Percentiles rank a stretch among this genome's conserved stretches.
These are phyloP conservation scores for Nemophila menziesii DNA, from an alignment of 257 asterid genomes.

Conservation along the genomic window DNA sequence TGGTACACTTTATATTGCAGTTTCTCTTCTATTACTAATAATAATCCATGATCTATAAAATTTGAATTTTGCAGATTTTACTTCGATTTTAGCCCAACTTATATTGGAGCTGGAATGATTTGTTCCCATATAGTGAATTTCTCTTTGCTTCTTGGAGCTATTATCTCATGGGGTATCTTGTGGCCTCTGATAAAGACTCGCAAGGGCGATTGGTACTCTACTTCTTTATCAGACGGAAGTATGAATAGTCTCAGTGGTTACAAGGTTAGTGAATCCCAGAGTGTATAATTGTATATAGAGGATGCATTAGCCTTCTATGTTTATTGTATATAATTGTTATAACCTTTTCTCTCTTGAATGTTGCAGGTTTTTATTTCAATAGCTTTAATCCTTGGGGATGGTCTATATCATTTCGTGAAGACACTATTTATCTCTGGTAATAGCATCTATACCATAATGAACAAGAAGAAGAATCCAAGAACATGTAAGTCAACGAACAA, in stretches of 20 bases:
- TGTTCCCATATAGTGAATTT: constrained; percentile 54
- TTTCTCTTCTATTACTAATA: background rate
- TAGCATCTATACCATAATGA: constrained; percentile 37
- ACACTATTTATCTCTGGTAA: constrained; percentile 37
- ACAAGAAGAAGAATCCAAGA: constrained; percentile 19
- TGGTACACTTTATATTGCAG: background rate
- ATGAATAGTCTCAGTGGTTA: constrained; percentile 62
- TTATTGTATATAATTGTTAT: too few species aligned
- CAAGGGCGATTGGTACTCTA: constrained; percentile 52
- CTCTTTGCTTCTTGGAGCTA: constrained; percentile 59
- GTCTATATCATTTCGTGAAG: constrained; percentile 70
- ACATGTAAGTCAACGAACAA: constrained; percentile 38
- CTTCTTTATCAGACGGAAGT: constrained; percentile 32
- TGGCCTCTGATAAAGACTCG: constrained; percentile 44
- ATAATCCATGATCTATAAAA: constrained; percentile 11
- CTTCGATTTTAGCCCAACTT: constrained; percentile 65
- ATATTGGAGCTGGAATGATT: constrained; percentile 72
- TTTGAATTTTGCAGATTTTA: constrained; percentile 43
- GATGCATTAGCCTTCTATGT: too few species aligned
- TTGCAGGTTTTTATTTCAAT: constrained; percentile 84
- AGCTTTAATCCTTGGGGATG: constrained; percentile 77
- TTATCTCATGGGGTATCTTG: constrained; percentile 64
- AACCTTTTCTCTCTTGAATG: too few species aligned
- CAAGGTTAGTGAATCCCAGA: too few species aligned
- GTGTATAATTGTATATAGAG: too few species aligned